Evolutionary conservation across 148 eudicot species (phyloP).

Genomic region (Rhododendron griersonianum): DNA sequence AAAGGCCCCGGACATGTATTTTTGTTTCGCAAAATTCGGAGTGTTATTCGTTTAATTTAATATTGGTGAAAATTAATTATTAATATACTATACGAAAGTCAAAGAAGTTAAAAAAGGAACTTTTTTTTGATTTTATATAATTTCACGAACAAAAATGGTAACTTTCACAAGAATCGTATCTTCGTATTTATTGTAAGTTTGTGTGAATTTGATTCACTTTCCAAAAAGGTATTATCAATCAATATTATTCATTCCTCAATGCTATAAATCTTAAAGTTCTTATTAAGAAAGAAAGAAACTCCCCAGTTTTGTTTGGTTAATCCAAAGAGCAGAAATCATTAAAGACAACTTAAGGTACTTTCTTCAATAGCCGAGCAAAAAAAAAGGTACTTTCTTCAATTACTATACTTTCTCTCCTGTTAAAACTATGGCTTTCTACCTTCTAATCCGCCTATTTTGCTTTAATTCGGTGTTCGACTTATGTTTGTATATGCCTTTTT

Average conservation of each 20-base stretch:
- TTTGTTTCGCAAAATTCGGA: not conserved
- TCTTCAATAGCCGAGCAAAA: too few relatives aligned
- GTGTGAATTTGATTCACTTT: not conserved
- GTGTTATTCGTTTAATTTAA: too few relatives aligned
- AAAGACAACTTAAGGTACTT: not conserved
- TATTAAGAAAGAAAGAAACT: not conserved
- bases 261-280: not conserved
- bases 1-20: not conserved
- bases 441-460: not conserved
- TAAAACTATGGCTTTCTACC: not conserved
- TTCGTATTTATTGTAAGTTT: not conserved
- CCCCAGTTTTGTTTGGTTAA: not conserved
- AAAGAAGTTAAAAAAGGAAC: not conserved
- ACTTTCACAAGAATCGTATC: not conserved
- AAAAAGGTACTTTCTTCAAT: conserved; percentile 1
- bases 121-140: not conserved
- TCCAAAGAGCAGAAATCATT: not conserved
- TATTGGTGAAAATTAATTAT: not conserved
- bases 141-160: not conserved
- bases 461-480: too few relatives aligned
- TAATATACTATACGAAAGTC: not conserved
- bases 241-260: not conserved
- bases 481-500: too few relatives aligned
- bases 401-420: not conserved
- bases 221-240: not conserved